Evolutionary conservation across 2,329 filamentous ascomycete species (phyloP), one percentile per base, ranked within the genome.

Genomic region (Neophaeococcomyces mojaviensis): DNA sequence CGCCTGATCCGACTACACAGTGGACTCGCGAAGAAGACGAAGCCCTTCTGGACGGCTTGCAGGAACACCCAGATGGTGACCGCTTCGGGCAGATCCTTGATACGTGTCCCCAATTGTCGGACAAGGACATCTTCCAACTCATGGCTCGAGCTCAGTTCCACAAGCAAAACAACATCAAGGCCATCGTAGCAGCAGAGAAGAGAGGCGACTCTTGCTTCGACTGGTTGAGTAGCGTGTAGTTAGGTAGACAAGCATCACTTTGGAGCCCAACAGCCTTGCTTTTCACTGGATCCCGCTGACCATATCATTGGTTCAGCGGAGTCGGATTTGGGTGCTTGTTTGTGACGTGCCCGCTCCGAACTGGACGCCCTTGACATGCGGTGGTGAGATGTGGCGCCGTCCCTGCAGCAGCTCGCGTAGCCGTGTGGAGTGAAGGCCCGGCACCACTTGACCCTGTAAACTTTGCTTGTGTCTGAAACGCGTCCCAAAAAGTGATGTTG

Each of bases 71-170:
- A 22, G 55, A 54, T 52, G 50, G 20, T 2, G 49, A 56, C 16
- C 60, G 60, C 26, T 64, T 61, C 37, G 20, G 50, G 38, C 48
- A 46, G n/a, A 62, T 63, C 19, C 34, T 58, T 3, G 36, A 50
- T 9, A 43, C 46, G 24, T 60, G 43, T 40, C 26, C 42, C 19
- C 26, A 47, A 12, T 33, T 40, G 28, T 47, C 58, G 4, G 55
- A n/a, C 54, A 49, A 9, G 34, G 47, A 52, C 31, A 48, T 54
- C 33, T 47, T 53, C 30, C 35, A 52, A 31, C 40, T 54, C 24
- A 48, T 54, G 22, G 52, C 48, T n/a, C 47, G 49, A 39, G 51
- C 54, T 8, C 46, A 37, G 41, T 56, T 37, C 39, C 15, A 49
- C 13, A 53, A 49, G 54, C 51, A 20, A 40, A 44, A 16, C 47